Evolutionary conservation across 805 yeast species (phyloP).

Genomic region (Starmerella scarabaei): DNA sequence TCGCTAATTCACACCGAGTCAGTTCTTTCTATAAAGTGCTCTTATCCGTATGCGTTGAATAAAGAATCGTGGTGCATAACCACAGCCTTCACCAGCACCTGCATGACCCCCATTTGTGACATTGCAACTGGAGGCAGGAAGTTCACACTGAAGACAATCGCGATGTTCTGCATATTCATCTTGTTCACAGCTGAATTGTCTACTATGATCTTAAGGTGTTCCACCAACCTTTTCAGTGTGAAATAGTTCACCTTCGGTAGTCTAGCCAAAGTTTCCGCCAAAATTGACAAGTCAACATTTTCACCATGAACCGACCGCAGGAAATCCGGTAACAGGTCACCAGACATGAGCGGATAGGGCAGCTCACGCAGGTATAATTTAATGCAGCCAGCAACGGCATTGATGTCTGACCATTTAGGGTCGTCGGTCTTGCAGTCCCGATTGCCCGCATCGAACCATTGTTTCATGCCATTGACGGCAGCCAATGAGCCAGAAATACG

Average conservation of each 20-base stretch:
- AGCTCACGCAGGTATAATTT: conserved; percentile 72
- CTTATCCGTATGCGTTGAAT: conserved; percentile 14
- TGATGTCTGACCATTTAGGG: conserved; percentile 61
- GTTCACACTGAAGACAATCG: conserved; percentile 73
- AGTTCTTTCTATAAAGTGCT: too few relatives aligned
- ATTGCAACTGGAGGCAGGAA: conserved; percentile 37
- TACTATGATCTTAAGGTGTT: conserved; percentile 59
- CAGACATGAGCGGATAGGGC: conserved; percentile 71
- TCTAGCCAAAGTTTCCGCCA: conserved; percentile 27
- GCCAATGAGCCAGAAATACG: conserved; percentile 57
- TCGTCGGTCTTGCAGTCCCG: conserved; percentile 28
- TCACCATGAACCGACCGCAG: conserved; percentile 24
- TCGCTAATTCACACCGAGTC: too few relatives aligned
- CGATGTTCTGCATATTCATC: conserved; percentile 81
- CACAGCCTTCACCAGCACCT: conserved; percentile 38
- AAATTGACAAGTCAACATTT: conserved; percentile 17
- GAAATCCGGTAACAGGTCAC: conserved; percentile 49
- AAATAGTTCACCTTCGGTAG: conserved; percentile 58
- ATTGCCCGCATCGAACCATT: conserved; percentile 42
- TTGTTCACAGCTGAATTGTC: conserved; percentile 55
- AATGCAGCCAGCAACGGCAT: conserved; percentile 78
- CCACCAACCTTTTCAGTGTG: conserved; percentile 50
- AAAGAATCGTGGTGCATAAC: conserved; percentile 28
- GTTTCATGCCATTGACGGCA: conserved; percentile 40
- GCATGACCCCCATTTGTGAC: conserved; percentile 41